Percentiles rank a stretch among this genome's conserved stretches.
These are phyloP conservation scores for Sporothrix humicola DNA, from an alignment of 2,329 filamentous ascomycete genomes.

Conservation along the genomic window DNA sequence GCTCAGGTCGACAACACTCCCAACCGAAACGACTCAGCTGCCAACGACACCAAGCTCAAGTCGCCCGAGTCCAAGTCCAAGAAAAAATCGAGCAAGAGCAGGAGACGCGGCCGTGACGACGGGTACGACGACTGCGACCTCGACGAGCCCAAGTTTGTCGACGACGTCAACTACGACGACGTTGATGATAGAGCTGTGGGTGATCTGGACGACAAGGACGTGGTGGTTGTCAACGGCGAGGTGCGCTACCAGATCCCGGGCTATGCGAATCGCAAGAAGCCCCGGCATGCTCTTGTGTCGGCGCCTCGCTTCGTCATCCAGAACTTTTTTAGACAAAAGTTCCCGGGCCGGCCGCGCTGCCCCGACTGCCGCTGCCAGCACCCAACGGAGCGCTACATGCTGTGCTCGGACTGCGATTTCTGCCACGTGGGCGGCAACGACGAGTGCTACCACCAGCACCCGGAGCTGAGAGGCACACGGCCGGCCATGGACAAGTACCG, in stretches of 20 bases:
- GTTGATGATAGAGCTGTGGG: background rate
- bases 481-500: slow-evolving; percentile 23
- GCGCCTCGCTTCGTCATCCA: background rate
- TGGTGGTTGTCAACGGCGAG: slow-evolving; percentile 29
- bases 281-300: background rate
- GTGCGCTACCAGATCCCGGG: slow-evolving; percentile 20
- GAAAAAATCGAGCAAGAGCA: background rate
- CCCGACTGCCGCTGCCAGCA: slow-evolving; percentile 23
- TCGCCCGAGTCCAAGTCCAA: background rate
- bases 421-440: slow-evolving; percentile 32
- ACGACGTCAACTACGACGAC: slow-evolving; percentile 2
- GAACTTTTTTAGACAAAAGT: slow-evolving; percentile 24
- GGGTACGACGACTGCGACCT: background rate
- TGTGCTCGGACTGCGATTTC: slow-evolving; percentile 28
- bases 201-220: background rate
- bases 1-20: background rate
- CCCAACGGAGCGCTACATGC: slow-evolving; percentile 18
- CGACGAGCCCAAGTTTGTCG: background rate
- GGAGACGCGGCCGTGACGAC: background rate
- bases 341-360: slow-evolving; percentile 21
- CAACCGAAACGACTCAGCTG: too few relatives aligned
- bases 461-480: slow-evolving; percentile 30
- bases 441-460: slow-evolving; percentile 31
- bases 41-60: background rate
- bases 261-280: background rate